Evolutionary conservation across 352 stramenopile species (phyloP), one percentile per base, ranked within the genome.

Genomic region (Nannochloropsis limnetica): DNA sequence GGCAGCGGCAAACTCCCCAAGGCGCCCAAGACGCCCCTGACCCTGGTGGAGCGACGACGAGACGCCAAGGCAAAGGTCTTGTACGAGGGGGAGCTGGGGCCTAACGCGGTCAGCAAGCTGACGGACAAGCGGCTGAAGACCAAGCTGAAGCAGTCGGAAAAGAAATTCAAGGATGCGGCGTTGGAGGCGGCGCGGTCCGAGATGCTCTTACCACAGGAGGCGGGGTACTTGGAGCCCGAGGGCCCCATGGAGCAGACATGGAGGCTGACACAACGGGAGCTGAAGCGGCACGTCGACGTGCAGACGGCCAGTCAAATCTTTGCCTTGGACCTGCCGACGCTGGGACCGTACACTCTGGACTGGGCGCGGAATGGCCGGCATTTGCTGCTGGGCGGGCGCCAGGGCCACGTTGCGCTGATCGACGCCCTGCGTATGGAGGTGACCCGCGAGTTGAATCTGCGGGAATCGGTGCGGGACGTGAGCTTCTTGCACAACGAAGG

Each of bases 401-500:
- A 94, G 82, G 96, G 96, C 31, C 96, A 99, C 89, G 81, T 99
- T 32, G 93, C 93, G 6, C 88, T 97, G 32, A 93, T 99, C 85
- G 96, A 99, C 88, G 83, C 90, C 81, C 88, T 96, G 80, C 90
- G 91, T 80, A 96, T 94, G 89, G 83, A 87, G 15, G 61, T 89
- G 23, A 80, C 81, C n/a, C 87, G 83, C 49, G 87, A 89, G 82
- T 74, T 88, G 86, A 90, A 98, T 85, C 89, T 97, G 15, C 93
- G 94, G 81, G 92, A 98, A 84, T 89, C 93, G 31, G 93, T 98
- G 49, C 89, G 94, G 80, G 96, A 99, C 89, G 91, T 97, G 1
- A 91, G 87, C 32, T 98, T 98, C 87, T 88, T 99, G 81, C 96
- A 99, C 89, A 98, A 98, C 89, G 92, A 97, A 85, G 96, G 90